These are phyloP conservation scores for Guyanaporus albipodus DNA, from an alignment of 768 basidiomycete species.

Conservation along the genomic window DNA sequence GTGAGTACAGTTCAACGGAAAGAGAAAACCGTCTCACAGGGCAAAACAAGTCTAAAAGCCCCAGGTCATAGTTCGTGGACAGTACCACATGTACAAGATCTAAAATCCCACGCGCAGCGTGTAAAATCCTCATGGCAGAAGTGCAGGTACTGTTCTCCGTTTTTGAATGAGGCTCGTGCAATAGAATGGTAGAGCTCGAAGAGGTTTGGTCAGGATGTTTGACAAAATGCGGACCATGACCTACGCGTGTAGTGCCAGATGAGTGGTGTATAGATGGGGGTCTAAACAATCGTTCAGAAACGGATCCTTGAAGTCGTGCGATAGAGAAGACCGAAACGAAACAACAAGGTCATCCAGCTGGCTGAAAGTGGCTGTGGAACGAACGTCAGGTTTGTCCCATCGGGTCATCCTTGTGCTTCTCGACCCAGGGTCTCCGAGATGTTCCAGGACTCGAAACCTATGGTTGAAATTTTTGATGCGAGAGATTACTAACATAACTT, in stretches of 20 bases:
- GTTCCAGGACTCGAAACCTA: constrained; percentile 58
- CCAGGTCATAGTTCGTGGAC: constrained; percentile 70
- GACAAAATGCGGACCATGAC: constrained; percentile 19
- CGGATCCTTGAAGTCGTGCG: constrained; percentile 51
- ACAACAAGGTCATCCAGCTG: constrained; percentile 57
- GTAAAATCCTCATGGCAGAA: constrained; percentile 65
- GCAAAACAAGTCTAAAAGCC: constrained; percentile 66
- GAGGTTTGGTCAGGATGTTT: constrained; percentile 30
- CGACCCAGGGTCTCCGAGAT: constrained; percentile 49
- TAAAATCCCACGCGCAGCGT: constrained; percentile 60
- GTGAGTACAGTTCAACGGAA: not conserved
- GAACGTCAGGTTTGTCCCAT: constrained; percentile 49
- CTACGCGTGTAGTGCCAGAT: constrained; percentile 32
- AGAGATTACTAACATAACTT: constrained; percentile 62
- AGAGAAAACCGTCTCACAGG: constrained; percentile 41
- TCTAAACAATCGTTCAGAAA: constrained; percentile 52
- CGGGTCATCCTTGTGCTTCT: constrained; percentile 21
- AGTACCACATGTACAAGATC: constrained; percentile 63
- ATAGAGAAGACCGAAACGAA: constrained; percentile 57
- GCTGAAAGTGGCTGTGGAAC: constrained; percentile 58
- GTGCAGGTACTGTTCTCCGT: constrained; percentile 54
- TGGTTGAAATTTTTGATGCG: constrained; percentile 61
- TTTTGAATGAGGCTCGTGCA: constrained; percentile 76
- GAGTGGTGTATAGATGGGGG: constrained; percentile 47
- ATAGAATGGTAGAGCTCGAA: constrained; percentile 58